phyloP scores from a whole-genome alignment of 2,329 filamentous ascomycete species.

The Xylariaceae sp. region DNA sequence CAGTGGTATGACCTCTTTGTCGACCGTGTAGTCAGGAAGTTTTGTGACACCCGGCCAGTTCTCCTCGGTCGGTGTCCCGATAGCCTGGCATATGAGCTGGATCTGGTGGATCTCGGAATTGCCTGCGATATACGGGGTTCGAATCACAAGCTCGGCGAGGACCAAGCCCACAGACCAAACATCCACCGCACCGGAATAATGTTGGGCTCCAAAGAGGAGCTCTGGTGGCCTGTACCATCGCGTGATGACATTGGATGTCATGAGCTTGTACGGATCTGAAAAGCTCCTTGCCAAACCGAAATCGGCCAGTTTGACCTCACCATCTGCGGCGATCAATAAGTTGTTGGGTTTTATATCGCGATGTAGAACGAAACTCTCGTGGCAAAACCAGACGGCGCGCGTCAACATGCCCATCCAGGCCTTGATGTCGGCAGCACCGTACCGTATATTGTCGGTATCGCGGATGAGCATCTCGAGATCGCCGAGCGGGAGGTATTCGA shows the following conservation, averaged over 20 bases:
- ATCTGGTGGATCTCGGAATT: slow-evolving; percentile 88
- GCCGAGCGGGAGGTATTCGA: slow-evolving; percentile 92
- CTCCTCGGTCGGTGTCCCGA: slow-evolving; percentile 91
- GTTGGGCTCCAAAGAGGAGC: slow-evolving; percentile 85
- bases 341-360: slow-evolving; percentile 99
- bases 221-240: slow-evolving; percentile 96
- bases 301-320: slow-evolving; percentile 94
- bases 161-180: slow-evolving; percentile 94
- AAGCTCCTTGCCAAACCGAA: slow-evolving; percentile 93
- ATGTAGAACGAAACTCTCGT: slow-evolving; percentile 91
- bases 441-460: slow-evolving; percentile 78
- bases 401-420: slow-evolving; percentile 99
- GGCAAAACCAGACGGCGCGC: slow-evolving; percentile 93
- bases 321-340: slow-evolving; percentile 89
- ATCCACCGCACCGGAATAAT: slow-evolving; percentile 91
- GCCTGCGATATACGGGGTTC: slow-evolving; percentile 83
- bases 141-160: slow-evolving; percentile 87
- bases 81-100: slow-evolving; percentile 78
- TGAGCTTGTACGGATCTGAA: slow-evolving; percentile 83
- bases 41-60: slow-evolving; percentile 92
- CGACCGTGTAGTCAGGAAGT: slow-evolving; percentile 80
- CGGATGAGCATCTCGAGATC: slow-evolving; percentile 95
- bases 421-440: slow-evolving; percentile 91
- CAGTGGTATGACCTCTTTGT: slow-evolving; percentile 65
- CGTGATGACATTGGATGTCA: slow-evolving; percentile 96